Evolutionary conservation across 2,329 filamentous ascomycete genomes (phyloP), one percentile per base, ranked within the genome.

Genomic region (Epichloe scottii): DNA sequence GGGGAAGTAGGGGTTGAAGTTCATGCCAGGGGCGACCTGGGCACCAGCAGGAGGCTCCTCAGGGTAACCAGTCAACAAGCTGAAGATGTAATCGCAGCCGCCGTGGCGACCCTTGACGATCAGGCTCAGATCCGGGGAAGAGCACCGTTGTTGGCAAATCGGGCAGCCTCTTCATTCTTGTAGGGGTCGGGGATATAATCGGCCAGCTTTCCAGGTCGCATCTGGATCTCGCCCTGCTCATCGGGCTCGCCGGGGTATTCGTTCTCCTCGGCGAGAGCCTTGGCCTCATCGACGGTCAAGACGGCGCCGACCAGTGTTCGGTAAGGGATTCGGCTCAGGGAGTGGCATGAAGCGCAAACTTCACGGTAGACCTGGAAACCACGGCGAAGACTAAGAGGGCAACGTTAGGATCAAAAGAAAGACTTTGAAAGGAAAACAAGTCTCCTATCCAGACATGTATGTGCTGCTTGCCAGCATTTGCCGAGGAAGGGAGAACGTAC

Each of bases 1-100:
- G 53, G 93, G 93, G 84, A 98, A 98, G 80, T 96, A 98, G 55
- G 93, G 93, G 82, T 98, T 98, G 83, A 98, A 98, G 84, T 97
- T 96, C 73, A 98, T 84, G 65, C 93, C 93, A 55, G 84, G 82
- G 62, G 83, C 84, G 54, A 98, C 85, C 62, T 79, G 75, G 56
- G 87, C 89, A 68, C 93, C 93, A 48, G 93, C 88, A 50, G 93
- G 93, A 54, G 89, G 79, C 74, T 98, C 93, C 61, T 98, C 93
- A 54, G 93, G 93, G 73, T 98, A 98, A 62, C 93, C 93, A 51
- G 93, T 98, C 66, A 98, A 76, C 70, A 98, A 79, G 70, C 77
- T 89, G 82, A 97, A 98, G 75, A 98, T 89, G 80, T 98, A 98
- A 76, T 98, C 79, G 81, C 89, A 95, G 69, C 93, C 93, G 67